Conservation (phyloP, 306 rosid species). For the Betula pendula region DNA sequence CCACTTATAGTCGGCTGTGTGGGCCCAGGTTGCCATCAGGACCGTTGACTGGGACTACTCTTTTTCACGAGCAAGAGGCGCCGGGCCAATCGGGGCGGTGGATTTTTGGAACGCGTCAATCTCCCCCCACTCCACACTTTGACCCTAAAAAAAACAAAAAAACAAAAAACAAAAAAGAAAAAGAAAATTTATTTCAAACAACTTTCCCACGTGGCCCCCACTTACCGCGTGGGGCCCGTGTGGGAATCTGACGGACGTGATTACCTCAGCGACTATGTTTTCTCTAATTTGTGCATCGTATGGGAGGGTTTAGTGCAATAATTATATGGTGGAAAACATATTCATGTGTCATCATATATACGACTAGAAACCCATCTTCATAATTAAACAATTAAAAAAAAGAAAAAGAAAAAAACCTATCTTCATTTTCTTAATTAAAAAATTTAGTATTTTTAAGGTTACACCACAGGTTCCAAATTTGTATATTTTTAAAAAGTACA, state of each 20-base stretch:
- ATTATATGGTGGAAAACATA: neutral
- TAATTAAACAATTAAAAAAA: too few relatives aligned
- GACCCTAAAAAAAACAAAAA: neutral
- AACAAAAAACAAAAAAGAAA: neutral
- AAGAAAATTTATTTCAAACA: neutral
- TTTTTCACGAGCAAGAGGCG: slow-evolving; percentile 37
- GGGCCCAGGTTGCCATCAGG: slow-evolving; percentile 11
- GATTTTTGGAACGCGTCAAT: slow-evolving; percentile 49
- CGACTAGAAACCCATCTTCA: neutral
- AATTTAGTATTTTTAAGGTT: too few relatives aligned
- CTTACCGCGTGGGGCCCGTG: neutral
- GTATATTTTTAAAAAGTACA: too few relatives aligned
- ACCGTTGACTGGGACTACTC: slow-evolving; percentile 52
- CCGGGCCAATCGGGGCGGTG: slow-evolving; percentile 43
- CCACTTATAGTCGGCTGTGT: slow-evolving; percentile 11
- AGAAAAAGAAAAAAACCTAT: too few relatives aligned
- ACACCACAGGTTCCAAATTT: neutral
- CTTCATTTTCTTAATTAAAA: neutral
- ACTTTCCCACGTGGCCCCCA: neutral
- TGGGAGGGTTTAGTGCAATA: neutral
- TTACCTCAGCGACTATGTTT: neutral
- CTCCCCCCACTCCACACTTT: slow-evolving; percentile 15
- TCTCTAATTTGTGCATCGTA: neutral
- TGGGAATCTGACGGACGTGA: neutral
- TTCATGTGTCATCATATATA: neutral